Evolutionary conservation across 768 basidiomycete species (phyloP).

Genomic region (Serpula lacrymans): DNA sequence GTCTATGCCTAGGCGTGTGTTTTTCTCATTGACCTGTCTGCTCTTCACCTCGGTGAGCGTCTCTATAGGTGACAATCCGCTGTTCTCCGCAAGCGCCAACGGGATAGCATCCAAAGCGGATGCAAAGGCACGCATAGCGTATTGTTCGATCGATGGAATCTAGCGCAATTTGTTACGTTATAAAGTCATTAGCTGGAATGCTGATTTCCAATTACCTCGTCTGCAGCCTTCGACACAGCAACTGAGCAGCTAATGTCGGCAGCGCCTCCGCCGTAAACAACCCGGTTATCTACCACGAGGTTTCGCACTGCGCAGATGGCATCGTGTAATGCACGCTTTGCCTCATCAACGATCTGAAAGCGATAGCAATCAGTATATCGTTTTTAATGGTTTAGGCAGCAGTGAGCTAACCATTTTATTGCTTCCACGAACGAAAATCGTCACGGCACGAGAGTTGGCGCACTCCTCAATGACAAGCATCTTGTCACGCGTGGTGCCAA

Average conservation of each 20-base stretch:
- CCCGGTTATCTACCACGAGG: slow-evolving; percentile 90
- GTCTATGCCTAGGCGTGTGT: slow-evolving; percentile 88
- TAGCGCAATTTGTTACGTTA: too few relatives aligned
- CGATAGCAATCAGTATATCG: background rate
- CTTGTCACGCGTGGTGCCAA: slow-evolving; percentile 98
- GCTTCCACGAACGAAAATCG: slow-evolving; percentile 94
- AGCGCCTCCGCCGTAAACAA: slow-evolving; percentile 97
- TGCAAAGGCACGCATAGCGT: slow-evolving; percentile 99
- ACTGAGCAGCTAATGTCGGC: slow-evolving; percentile 95
- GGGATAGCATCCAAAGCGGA: slow-evolving; percentile 94
- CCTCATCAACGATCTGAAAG: slow-evolving; percentile 93
- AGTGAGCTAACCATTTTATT: slow-evolving; percentile 92
- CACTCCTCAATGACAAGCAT: slow-evolving; percentile 99
- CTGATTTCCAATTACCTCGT: slow-evolving; percentile 80
- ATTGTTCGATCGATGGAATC: slow-evolving; percentile 98
- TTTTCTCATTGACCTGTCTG: slow-evolving; percentile 81
- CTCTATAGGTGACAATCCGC: slow-evolving; percentile 93
- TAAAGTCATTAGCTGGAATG: background rate
- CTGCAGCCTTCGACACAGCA: slow-evolving; percentile 91
- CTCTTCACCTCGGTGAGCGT: slow-evolving; percentile 96
- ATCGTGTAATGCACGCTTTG: slow-evolving; percentile 96
- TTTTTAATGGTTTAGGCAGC: too few relatives aligned
- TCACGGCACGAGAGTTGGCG: slow-evolving; percentile 94
- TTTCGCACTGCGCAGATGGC: slow-evolving; percentile 97
- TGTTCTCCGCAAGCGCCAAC: slow-evolving; percentile 96